Percentiles rank a stretch among this genome's conserved stretches.
phyloP scores from a whole-genome alignment of 1,284 basidiomycete species.

The Inonotus hispidus region DNA sequence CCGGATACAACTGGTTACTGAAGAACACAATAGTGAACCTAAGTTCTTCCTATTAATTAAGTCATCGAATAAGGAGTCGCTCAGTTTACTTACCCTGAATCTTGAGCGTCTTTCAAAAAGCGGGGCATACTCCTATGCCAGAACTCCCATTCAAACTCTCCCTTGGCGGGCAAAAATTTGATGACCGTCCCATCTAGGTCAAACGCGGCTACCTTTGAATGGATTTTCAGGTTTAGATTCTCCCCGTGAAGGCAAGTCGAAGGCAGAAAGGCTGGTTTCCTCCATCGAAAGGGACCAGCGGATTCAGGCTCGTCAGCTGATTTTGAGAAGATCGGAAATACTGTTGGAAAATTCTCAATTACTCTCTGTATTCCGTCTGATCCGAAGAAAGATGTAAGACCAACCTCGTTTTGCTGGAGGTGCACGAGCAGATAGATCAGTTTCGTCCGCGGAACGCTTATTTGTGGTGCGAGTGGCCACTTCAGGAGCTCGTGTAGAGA shows the following conservation, averaged over 20 bases:
- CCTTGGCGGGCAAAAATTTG: slow-evolving; percentile 46
- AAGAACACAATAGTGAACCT: slow-evolving; percentile 76
- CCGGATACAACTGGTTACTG: slow-evolving; percentile 70
- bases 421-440: neutral
- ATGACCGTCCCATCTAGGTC: slow-evolving; percentile 90
- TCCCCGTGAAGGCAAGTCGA: slow-evolving; percentile 59
- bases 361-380: neutral
- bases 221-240: slow-evolving; percentile 45
- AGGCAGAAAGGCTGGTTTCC: slow-evolving; percentile 29
- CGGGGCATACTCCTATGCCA: slow-evolving; percentile 65
- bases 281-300: slow-evolving; percentile 47
- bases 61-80: neutral
- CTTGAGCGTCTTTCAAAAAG: slow-evolving; percentile 55
- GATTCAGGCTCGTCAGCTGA: neutral
- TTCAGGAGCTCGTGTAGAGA: neutral
- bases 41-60: neutral
- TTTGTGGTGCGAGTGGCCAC: neutral
- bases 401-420: neutral
- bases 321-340: slow-evolving; percentile 10
- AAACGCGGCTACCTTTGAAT: slow-evolving; percentile 67
- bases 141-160: slow-evolving; percentile 68
- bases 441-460: neutral
- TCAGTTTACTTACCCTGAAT: slow-evolving; percentile 48
- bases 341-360: neutral
- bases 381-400: neutral